Evolutionary conservation across 495 filamentous ascomycete species (phyloP).

Genomic region (Antarctomyces pellizariae): DNA sequence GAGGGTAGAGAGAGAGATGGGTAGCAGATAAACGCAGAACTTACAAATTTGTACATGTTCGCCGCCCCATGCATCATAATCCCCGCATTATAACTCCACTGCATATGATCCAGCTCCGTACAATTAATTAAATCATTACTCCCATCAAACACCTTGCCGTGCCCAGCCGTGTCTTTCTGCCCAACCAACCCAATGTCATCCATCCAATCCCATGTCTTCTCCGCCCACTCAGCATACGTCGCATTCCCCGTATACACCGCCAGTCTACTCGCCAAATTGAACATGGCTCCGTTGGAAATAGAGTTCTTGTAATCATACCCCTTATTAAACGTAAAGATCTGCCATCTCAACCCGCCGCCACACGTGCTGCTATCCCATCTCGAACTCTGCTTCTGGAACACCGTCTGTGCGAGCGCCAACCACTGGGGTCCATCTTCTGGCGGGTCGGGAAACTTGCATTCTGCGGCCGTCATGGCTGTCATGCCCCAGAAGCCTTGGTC

Average conservation of each 20-base stretch:
- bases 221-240: constrained; percentile 59
- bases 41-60: constrained; percentile 51
- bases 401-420: constrained; percentile 56
- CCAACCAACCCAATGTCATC: constrained; percentile 35
- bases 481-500: constrained; percentile 80
- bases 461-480: constrained; percentile 58
- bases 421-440: constrained; percentile 40
- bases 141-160: constrained; percentile 62
- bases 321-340: constrained; percentile 58
- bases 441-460: constrained; percentile 49
- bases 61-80: constrained; percentile 51
- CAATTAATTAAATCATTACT: constrained; percentile 37
- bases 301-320: constrained; percentile 69
- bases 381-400: constrained; percentile 42
- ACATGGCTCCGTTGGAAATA: constrained; percentile 57
- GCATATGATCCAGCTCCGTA: constrained; percentile 30
- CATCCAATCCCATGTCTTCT: constrained; percentile 54
- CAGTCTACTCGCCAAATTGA: constrained; percentile 57
- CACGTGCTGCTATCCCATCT: constrained; percentile 52
- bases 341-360: constrained; percentile 56
- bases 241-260: constrained; percentile 53
- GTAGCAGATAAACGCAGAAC: constrained; percentile 8
- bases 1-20: not conserved
- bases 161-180: constrained; percentile 24
- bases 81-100: constrained; percentile 60